Percentiles rank a stretch among this genome's conserved stretches.
Evolutionary conservation across 2,329 filamentous ascomycete genomes (phyloP).

Genomic region (Fusarium fracticaudum): DNA sequence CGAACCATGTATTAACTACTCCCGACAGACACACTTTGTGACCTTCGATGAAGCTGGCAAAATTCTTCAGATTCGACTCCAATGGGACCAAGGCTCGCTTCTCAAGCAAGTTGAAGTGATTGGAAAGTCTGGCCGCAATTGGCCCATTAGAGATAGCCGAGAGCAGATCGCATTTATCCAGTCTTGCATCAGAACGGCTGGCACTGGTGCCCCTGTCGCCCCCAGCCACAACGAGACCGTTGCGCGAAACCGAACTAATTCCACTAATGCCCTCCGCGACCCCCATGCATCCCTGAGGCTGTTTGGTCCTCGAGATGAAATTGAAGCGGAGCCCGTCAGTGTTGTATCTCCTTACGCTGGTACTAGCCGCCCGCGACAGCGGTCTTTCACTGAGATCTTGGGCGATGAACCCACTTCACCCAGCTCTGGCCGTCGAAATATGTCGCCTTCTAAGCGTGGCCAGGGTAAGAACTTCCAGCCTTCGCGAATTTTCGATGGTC

Average conservation of each 20-base stretch:
- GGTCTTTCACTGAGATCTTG: conserved; percentile 79
- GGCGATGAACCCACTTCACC: conserved; percentile 64
- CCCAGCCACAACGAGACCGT: conserved; percentile 51
- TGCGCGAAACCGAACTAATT: conserved; percentile 60
- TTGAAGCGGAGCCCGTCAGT: conserved; percentile 58
- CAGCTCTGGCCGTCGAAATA: conserved; percentile 58
- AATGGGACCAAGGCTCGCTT: conserved; percentile 94
- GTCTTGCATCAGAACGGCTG: conserved; percentile 63
- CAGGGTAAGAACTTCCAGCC: conserved; percentile 70
- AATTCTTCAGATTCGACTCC: conserved; percentile 87
- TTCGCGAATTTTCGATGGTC: conserved; percentile 70
- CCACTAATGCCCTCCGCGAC: conserved; percentile 66
- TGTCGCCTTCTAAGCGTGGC: conserved; percentile 61
- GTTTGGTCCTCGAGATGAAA: conserved; percentile 75
- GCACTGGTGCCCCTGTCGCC: conserved; percentile 46
- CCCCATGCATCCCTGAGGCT: conserved; percentile 78
- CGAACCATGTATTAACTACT: conserved; percentile 14
- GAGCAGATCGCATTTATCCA: conserved; percentile 85
- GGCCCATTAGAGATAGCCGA: conserved; percentile 89
- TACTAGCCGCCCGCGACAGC: conserved; percentile 66
- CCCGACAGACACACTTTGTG: conserved; percentile 82
- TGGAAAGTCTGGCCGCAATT: conserved; percentile 87
- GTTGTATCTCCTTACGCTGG: conserved; percentile 71
- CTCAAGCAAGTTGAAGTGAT: conserved; percentile 95
- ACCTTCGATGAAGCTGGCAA: conserved; percentile 79